Percentiles rank a stretch among this genome's conserved stretches.
These are phyloP conservation scores for Thalassia testudinum DNA, from an alignment of 116 monocot species.

Conservation along the genomic window DNA sequence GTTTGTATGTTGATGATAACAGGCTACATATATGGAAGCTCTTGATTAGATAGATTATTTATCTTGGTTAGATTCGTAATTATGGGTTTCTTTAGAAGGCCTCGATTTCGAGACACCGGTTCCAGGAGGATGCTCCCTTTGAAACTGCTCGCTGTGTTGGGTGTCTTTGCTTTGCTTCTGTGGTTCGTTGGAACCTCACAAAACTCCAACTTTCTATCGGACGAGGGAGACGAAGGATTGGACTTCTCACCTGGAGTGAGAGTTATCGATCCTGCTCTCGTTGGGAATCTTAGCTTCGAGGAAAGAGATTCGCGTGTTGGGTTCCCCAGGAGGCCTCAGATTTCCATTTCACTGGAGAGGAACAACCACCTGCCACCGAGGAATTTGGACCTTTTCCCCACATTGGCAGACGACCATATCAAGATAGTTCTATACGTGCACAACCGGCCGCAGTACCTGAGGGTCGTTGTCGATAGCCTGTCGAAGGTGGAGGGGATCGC, in stretches of 20 bases:
- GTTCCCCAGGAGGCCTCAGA: conserved; percentile 38
- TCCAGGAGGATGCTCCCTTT: conserved; percentile 2
- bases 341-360: conserved; percentile 40
- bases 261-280: neutral
- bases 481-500: conserved; percentile 68
- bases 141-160: neutral
- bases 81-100: conserved; percentile 10
- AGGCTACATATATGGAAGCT: no score
- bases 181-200: neutral
- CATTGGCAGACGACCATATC: conserved; percentile 42
- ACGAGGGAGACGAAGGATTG: neutral
- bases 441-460: conserved; percentile 87
- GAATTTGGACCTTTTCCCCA: conserved; percentile 60
- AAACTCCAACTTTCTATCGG: no score
- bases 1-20: no score
- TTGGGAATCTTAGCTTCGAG: neutral
- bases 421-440: conserved; percentile 86
- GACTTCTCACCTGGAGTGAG: neutral
- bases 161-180: neutral
- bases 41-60: no score
- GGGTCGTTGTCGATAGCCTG: conserved; percentile 54
- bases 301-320: conserved; percentile 6
- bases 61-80: no score
- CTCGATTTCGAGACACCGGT: neutral
- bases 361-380: conserved; percentile 51